Conservation (phyloP, 1,284 basidiomycete genomes). For the Marasmius tenuissimus region DNA sequence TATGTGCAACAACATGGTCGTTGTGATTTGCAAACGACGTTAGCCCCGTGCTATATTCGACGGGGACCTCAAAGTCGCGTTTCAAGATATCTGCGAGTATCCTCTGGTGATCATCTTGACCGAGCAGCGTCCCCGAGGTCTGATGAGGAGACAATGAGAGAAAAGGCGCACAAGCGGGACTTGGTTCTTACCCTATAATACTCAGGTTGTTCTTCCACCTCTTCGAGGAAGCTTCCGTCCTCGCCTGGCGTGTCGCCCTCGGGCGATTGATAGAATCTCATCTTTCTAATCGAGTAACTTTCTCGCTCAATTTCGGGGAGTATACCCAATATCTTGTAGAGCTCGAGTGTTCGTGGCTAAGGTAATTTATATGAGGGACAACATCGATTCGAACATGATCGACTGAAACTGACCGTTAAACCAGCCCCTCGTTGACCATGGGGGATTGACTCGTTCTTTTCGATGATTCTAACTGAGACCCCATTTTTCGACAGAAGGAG, state of each 20-base stretch:
- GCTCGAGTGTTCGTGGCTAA: conserved; percentile 13
- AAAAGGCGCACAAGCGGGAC: background rate
- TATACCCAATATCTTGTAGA: conserved; percentile 11
- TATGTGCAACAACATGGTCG: conserved; percentile 9
- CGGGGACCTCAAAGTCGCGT: background rate
- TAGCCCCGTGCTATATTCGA: conserved; percentile 6
- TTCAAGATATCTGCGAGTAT: background rate
- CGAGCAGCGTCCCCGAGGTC: conserved; percentile 1
- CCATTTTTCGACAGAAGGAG: conserved; percentile 18
- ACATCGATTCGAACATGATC: background rate
- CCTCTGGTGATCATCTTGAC: conserved; percentile 4
- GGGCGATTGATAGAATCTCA: background rate
- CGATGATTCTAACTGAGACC: conserved; percentile 23
- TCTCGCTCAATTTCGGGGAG: conserved; percentile 6
- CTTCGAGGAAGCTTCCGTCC: background rate
- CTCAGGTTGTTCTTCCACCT: background rate
- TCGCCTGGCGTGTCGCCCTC: background rate
- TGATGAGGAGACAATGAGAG: background rate
- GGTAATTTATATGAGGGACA: background rate
- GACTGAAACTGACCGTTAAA: conserved; percentile 9
- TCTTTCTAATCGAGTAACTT: background rate
- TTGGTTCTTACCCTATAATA: background rate
- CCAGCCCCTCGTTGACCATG: conserved; percentile 21
- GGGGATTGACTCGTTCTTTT: conserved; percentile 16
- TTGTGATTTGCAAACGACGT: conserved; percentile 5